These are phyloP conservation scores for Oryza brachyantha DNA, from an alignment of 176 grass and related monocot genomes.

Conservation along the genomic window DNA sequence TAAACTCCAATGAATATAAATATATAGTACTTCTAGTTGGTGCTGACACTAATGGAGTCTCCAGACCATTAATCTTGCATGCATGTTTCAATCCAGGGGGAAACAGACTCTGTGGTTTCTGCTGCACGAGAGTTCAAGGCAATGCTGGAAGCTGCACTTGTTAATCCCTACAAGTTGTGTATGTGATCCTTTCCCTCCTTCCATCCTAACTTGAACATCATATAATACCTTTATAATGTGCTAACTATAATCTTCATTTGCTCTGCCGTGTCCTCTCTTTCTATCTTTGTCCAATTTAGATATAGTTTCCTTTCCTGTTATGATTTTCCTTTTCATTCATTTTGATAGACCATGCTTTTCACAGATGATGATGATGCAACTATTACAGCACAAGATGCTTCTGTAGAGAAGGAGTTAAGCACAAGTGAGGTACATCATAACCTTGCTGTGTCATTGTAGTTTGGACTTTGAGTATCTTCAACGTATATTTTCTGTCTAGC, in stretches of 20 bases:
- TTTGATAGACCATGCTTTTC: not conserved
- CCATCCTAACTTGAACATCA: not conserved
- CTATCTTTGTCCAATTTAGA: not conserved
- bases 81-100: conserved; percentile 40
- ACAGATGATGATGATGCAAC: conserved; percentile 64
- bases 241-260: not conserved
- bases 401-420: conserved; percentile 25
- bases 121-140: conserved; percentile 70
- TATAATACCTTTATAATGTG: not conserved
- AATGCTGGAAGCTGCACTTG: conserved; percentile 81
- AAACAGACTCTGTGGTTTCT: conserved; percentile 44
- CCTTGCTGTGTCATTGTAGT: not conserved
- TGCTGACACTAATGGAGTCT: not conserved
- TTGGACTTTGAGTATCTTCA: not conserved
- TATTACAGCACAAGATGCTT: conserved; percentile 6
- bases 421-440: conserved; percentile 13
- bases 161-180: conserved; percentile 80
- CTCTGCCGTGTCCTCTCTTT: not conserved
- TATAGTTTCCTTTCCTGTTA: not conserved
- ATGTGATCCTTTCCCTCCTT: conserved; percentile 22
- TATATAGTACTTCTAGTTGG: not conserved
- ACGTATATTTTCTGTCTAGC: not conserved
- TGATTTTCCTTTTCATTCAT: conserved; percentile 11
- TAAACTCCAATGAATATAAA: not conserved
- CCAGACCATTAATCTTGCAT: not conserved